Conservation (phyloP, 2,329 filamentous ascomycete species). For the Trichoderma guizhouense region DNA sequence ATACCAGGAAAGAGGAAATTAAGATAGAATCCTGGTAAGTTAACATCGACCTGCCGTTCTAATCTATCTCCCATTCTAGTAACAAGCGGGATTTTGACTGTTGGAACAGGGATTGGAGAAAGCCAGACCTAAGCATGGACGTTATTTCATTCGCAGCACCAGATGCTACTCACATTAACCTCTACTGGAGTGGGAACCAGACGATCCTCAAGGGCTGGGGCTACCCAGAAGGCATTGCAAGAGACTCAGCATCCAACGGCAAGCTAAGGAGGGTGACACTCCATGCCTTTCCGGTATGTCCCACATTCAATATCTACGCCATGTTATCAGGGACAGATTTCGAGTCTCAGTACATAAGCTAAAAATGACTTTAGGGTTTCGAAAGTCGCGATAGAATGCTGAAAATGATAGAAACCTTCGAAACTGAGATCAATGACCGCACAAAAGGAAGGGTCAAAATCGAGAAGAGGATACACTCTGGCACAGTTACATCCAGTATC, state of each 20-base stretch:
- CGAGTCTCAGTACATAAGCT: not conserved
- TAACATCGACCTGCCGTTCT: accelerated
- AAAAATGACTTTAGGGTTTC: not conserved
- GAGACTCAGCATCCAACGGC: not conserved
- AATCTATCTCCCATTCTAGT: not conserved
- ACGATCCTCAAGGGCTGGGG: not conserved
- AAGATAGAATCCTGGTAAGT: not conserved
- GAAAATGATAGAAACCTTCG: not conserved
- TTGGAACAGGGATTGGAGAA: not conserved
- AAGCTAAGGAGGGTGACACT: not conserved
- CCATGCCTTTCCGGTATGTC: not conserved
- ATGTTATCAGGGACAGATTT: not conserved
- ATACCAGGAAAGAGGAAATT: not conserved
- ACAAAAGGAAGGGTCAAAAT: not conserved
- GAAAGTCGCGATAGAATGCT: not conserved
- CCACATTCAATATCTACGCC: not conserved
- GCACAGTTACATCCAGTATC: not conserved
- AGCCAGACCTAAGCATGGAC: not conserved
- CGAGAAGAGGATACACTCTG: not conserved
- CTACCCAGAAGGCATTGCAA: not conserved
- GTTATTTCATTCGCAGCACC: not conserved
- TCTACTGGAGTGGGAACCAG: not conserved
- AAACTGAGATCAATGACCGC: not conserved
- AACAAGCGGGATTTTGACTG: not conserved
- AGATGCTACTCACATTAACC: not conserved